These are phyloP conservation scores for Colletotrichum echinochloae DNA, from an alignment of 2,329 filamentous ascomycete species.

Conservation along the genomic window DNA sequence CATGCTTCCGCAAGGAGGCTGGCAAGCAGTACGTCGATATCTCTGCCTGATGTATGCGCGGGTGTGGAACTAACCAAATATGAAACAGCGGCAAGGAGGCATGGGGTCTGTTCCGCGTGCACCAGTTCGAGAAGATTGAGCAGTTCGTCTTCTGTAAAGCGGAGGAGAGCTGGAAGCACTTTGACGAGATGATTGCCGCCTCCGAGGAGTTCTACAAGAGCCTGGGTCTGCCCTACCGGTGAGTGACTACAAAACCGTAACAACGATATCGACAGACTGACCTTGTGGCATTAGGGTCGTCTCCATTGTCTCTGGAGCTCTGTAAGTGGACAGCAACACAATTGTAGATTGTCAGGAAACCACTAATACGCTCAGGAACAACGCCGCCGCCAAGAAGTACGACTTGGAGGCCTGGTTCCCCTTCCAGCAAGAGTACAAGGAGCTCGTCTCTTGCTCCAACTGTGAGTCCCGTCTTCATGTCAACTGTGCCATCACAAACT, in stretches of 20 bases:
- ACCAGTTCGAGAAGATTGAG: constrained; percentile 96
- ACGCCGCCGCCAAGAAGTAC: constrained; percentile 89
- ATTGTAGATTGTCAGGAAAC: no score
- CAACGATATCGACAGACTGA: background rate
- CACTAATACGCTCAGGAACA: constrained; percentile 25
- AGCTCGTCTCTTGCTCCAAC: constrained; percentile 97
- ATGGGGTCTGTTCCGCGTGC: constrained; percentile 98
- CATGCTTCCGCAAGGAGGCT: constrained; percentile 95
- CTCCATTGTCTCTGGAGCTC: constrained; percentile 92
- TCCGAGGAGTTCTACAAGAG: constrained; percentile 97
- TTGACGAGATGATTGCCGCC: constrained; percentile 90
- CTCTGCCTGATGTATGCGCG: background rate
- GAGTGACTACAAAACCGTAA: background rate
- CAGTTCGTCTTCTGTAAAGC: constrained; percentile 86
- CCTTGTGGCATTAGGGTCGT: constrained; percentile 65
- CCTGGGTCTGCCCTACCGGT: constrained; percentile 86
- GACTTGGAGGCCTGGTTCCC: constrained; percentile 98
- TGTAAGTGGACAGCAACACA: constrained; percentile 52
- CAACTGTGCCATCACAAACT: background rate
- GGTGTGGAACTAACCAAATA: constrained; percentile 34
- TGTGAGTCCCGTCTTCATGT: constrained; percentile 72
- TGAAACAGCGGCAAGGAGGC: constrained; percentile 76
- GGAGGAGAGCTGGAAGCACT: constrained; percentile 91
- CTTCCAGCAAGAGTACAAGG: constrained; percentile 97
- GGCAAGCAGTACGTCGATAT: constrained; percentile 74